phyloP scores from a whole-genome alignment of 805 yeast genomes.

The Sungouiella thailandica region DNA sequence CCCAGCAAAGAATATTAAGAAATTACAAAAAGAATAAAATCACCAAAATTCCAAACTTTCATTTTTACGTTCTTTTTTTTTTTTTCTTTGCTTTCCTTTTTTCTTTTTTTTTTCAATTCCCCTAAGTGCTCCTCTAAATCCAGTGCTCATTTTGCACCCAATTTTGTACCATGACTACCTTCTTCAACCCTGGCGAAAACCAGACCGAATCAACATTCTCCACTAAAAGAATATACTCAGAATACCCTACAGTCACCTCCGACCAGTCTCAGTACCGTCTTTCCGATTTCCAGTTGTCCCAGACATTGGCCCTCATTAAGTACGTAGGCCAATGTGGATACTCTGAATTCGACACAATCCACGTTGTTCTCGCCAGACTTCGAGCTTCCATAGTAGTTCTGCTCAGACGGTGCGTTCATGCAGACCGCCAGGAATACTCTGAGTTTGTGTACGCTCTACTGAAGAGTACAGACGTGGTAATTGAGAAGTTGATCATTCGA shows the following conservation, averaged over 20 bases:
- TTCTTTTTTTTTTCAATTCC: neutral
- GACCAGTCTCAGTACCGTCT: neutral
- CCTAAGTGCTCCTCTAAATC: neutral
- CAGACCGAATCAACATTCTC: neutral
- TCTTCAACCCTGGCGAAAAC: neutral
- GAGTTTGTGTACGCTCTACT: constrained; percentile 10
- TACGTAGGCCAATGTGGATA: constrained; percentile 10
- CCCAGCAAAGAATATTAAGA: too few species aligned
- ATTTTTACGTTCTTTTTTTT: neutral
- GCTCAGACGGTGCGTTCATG: constrained; percentile 10
- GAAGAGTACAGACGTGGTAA: constrained; percentile 6
- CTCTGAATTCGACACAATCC: constrained; percentile 5
- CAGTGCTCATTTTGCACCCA: constrained; percentile 2
- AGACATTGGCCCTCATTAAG: constrained; percentile 10
- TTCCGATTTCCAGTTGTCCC: constrained; percentile 2
- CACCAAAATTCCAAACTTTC: too few species aligned
- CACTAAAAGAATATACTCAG: constrained; percentile 4
- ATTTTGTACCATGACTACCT: neutral
- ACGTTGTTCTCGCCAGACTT: constrained; percentile 8
- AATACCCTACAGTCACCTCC: constrained; percentile 4
- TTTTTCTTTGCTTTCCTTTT: neutral
- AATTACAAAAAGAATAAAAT: too few species aligned
- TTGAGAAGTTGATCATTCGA: constrained; percentile 8
- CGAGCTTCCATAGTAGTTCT: constrained; percentile 9
- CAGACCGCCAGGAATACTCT: constrained; percentile 8